Evolutionary conservation across 768 basidiomycete species (phyloP).

Genomic region (Pleurotus salmoneostramineus): DNA sequence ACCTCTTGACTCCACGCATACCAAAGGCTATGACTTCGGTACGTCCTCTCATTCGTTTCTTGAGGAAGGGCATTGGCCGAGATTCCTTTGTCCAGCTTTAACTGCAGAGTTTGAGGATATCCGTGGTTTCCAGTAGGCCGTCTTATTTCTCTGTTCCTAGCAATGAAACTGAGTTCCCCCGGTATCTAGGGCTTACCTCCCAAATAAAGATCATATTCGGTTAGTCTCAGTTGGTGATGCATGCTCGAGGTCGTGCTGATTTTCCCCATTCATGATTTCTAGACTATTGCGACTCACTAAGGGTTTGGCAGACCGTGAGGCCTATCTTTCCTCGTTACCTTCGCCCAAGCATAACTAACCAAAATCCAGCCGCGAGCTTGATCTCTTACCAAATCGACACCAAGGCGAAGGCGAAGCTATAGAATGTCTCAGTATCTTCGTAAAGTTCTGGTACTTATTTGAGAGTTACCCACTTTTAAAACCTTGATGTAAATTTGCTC

Average conservation of each 20-base stretch:
- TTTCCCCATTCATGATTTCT: not conserved
- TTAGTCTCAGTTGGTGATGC: not conserved
- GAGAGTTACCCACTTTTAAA: too few species aligned
- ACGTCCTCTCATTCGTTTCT: not conserved
- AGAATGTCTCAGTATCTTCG: not conserved
- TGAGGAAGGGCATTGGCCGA: not conserved
- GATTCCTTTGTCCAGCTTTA: not conserved
- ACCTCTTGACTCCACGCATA: not conserved
- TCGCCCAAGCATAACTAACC: not conserved
- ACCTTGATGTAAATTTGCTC: too few species aligned
- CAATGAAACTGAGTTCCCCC: not conserved
- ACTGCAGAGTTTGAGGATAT: conserved; percentile 5
- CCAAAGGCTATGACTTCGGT: conserved; percentile 3
- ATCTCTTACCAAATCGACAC: conserved; percentile 7
- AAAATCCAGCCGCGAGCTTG: not conserved
- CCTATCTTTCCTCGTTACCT: not conserved
- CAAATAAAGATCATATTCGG: not conserved
- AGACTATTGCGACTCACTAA: conserved; percentile 2
- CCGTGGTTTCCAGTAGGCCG: not conserved
- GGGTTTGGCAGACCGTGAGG: not conserved
- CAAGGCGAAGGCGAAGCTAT: not conserved
- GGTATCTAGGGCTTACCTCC: not conserved
- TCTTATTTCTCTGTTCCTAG: not conserved
- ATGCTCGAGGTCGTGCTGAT: not conserved
- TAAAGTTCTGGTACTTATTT: too few species aligned